Evolutionary conservation across 2,329 filamentous ascomycete genomes (phyloP).

Genomic region (Zymoseptoria brevis): DNA sequence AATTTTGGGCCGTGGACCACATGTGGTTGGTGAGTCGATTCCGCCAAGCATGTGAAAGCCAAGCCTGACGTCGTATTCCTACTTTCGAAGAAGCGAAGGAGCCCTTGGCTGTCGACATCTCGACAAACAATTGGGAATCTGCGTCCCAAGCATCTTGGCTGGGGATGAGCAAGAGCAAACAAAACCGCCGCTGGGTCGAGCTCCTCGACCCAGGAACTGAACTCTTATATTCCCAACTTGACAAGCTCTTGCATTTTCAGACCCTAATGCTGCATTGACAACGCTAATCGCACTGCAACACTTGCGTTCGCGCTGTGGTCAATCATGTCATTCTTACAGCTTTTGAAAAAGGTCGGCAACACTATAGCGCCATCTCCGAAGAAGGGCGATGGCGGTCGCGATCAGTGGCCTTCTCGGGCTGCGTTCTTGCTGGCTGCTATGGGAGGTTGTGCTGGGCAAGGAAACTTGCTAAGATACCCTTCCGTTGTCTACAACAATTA

Average conservation of each 20-base stretch:
- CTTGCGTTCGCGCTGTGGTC: background rate
- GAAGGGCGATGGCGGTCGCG: slow-evolving; percentile 36
- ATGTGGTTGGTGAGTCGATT: background rate
- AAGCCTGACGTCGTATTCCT: background rate
- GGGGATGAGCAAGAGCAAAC: background rate
- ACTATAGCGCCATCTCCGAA: slow-evolving; percentile 2
- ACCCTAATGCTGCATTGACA: background rate
- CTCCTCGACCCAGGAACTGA: background rate
- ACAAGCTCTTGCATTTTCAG: background rate
- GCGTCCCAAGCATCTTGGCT: background rate
- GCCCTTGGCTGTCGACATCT: background rate
- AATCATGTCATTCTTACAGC: slow-evolving; percentile 1
- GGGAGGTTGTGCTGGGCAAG: slow-evolving; percentile 52
- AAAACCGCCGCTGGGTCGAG: background rate
- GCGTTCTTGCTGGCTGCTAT: slow-evolving; percentile 51
- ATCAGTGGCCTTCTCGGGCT: slow-evolving; percentile 49
- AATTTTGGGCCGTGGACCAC: background rate
- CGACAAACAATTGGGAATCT: background rate
- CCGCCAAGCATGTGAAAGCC: background rate
- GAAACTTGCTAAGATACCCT: slow-evolving; percentile 51
- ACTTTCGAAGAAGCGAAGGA: background rate
- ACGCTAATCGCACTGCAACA: background rate
- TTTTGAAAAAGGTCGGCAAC: slow-evolving; percentile 6
- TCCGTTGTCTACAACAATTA: slow-evolving; percentile 54
- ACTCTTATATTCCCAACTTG: background rate